Evolutionary conservation across 768 basidiomycete species (phyloP).

Genomic region (Xerocomus potaroensis): DNA sequence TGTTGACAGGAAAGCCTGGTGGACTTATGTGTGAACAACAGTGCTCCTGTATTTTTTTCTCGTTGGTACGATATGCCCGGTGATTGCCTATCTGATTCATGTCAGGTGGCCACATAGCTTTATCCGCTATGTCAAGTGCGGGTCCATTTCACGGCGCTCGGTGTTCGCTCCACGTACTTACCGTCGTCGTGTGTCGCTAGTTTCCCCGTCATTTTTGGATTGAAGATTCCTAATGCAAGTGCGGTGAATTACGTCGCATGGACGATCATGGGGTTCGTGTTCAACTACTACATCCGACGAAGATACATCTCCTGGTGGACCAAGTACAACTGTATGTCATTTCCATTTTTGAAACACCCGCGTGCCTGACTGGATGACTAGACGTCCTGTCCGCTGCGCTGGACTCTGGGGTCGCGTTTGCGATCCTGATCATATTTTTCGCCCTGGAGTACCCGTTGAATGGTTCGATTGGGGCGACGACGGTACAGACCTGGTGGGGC

Average conservation of each 20-base stretch:
- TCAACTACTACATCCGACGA: constrained; percentile 58
- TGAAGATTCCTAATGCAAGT: constrained; percentile 59
- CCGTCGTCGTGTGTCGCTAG: constrained; percentile 17
- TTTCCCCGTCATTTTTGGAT: constrained; percentile 48
- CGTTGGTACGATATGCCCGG: constrained; percentile 60
- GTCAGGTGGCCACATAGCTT: constrained; percentile 60
- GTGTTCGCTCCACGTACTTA: too few species aligned
- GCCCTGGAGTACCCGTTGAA: constrained; percentile 59
- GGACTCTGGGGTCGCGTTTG: constrained; percentile 66
- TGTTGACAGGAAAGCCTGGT: neutral
- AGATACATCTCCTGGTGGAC: constrained; percentile 65
- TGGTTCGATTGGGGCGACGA: constrained; percentile 52
- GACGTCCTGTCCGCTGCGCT: constrained; percentile 67
- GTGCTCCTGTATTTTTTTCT: constrained; percentile 72
- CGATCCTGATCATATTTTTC: constrained; percentile 56
- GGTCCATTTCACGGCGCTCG: constrained; percentile 1
- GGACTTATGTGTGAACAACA: constrained; percentile 4
- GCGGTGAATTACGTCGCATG: constrained; percentile 66
- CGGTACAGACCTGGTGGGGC: constrained; percentile 66
- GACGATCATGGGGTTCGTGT: constrained; percentile 61
- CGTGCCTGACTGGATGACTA: constrained; percentile 13
- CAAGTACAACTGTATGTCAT: constrained; percentile 41
- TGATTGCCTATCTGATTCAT: constrained; percentile 49
- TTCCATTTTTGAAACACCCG: too few species aligned
- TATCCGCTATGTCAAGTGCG: constrained; percentile 61